Evolutionary conservation across 2,329 filamentous ascomycete species (phyloP), one percentile per base, ranked within the genome.

Genomic region (Ophiostoma australiae): DNA sequence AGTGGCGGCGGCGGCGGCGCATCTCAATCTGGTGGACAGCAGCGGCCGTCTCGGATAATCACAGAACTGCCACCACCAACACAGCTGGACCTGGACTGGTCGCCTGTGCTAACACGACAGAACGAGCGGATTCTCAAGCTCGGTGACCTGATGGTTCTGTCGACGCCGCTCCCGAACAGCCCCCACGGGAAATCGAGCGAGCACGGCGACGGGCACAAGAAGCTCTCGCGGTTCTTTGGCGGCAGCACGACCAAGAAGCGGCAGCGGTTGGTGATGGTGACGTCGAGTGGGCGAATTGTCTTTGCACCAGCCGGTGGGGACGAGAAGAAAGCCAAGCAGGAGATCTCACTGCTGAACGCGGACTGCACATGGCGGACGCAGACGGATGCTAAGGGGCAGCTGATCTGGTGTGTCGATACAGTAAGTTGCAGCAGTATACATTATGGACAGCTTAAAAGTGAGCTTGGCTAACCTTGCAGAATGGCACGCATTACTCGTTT

Each of bases 51-150:
- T 1, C 86, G 93, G 73, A 89, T 97, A 72, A 96, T 99, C 73
- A 98, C 95, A 0, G 95, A 99, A 79, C 85, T 99, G 11, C 93
- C 95, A 20, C 94, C 95, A n/a, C 95, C 95, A 0, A 97, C 92
- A 69, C 95, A 98, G 79, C 84, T 99, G 35, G 95, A 99, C 77
- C 97, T 99, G 71, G 95, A 99, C 80, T 99, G 95, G 95, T 97
- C 94, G 0, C 95, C 95, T 0, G 94, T 99, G 4, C 83, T 99
- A 70, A 97, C 92, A 11, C 89, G 90, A 76, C 90, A 89, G 72
- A 97, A 98, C 77, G 95, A 99, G 80, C 88, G 95, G 48, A 99
- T 99, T 75, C 80, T 99, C 73, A 97, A 97, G 79, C 84, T 99
- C 31, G 95, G 95, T 1, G 97, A 99, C 76, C 82, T 97, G 74